Conservation (phyloP, 2,329 filamentous ascomycete species). For the Dendrostoma leiphaemia region DNA sequence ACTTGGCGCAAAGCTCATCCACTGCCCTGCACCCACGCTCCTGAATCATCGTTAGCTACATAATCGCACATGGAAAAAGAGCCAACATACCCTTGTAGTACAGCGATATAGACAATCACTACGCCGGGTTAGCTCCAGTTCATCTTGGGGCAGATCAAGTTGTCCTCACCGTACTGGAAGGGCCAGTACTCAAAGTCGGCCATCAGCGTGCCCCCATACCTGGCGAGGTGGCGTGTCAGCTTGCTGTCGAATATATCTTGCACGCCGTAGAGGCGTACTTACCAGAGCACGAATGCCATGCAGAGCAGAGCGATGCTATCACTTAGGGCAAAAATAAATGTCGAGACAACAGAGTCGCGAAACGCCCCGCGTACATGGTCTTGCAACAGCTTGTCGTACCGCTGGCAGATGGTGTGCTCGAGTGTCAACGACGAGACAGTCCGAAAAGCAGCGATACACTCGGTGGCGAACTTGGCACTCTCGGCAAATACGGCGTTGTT, state of each 20-base stretch:
- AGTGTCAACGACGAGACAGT: constrained; percentile 61
- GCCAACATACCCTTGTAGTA: too few relatives aligned
- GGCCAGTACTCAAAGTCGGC: constrained; percentile 28
- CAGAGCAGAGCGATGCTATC: constrained; percentile 50
- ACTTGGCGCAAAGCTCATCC: constrained; percentile 31
- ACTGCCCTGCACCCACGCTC: constrained; percentile 30
- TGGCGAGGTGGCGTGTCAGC: too few relatives aligned
- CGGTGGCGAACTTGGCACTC: constrained; percentile 62
- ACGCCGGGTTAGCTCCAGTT: too few relatives aligned
- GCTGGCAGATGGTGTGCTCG: constrained; percentile 51
- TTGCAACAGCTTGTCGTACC: constrained; percentile 35
- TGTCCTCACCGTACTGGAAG: constrained; percentile 34
- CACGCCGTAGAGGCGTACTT: too few relatives aligned
- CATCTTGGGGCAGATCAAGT: too few relatives aligned
- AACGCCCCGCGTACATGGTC: constrained; percentile 32
- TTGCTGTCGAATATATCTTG: too few relatives aligned
- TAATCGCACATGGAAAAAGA: too few relatives aligned
- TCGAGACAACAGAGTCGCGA: constrained; percentile 31
- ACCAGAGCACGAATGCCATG: constrained; percentile 59
- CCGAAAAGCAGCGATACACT: constrained; percentile 60
- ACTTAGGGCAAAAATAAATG: constrained; percentile 32
- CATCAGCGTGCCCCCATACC: constrained; percentile 36
- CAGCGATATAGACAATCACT: constrained; percentile 32
- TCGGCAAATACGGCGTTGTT: constrained; percentile 58
- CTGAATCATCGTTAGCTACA: too few relatives aligned